Evolutionary conservation across 495 filamentous ascomycete genomes (phyloP).

Genomic region (Bacidia gigantensis): DNA sequence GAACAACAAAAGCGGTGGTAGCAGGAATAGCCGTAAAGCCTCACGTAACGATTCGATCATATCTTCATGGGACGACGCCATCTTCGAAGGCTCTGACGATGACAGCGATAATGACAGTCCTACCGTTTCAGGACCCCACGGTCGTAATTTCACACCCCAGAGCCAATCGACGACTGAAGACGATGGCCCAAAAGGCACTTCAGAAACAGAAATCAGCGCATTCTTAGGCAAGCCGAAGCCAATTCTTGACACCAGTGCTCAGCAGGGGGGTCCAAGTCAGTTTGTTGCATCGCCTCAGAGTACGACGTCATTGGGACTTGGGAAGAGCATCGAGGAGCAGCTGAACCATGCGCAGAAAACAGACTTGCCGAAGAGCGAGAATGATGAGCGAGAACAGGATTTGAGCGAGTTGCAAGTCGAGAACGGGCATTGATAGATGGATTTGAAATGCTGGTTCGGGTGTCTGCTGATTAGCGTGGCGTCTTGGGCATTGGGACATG

Average conservation of each 20-base stretch:
- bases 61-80: constrained; percentile 25
- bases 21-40: constrained; percentile 8
- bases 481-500: neutral
- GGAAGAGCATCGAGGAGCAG: constrained; percentile 14
- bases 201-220: constrained; percentile 14
- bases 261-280: neutral
- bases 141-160: neutral
- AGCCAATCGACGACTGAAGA: neutral
- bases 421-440: constrained; percentile 1
- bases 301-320: constrained; percentile 13
- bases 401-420: constrained; percentile 1
- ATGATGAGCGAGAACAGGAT: neutral
- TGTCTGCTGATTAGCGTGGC: neutral
- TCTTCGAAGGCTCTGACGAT: constrained; percentile 25
- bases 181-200: constrained; percentile 7
- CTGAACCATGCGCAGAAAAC: constrained; percentile 4
- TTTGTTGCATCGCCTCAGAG: constrained; percentile 5
- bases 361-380: constrained; percentile 1
- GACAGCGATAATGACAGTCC: constrained; percentile 15
- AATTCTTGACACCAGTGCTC: neutral
- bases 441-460: neutral
- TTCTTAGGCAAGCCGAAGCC: constrained; percentile 12
- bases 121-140: neutral
- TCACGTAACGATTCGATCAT: constrained; percentile 22
- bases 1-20: neutral